A percentile compares a stretch with the other conserved stretches of the same genome.
Evolutionary conservation across 805 yeast species (phyloP).

Genomic region (Pichia ethanolica): DNA sequence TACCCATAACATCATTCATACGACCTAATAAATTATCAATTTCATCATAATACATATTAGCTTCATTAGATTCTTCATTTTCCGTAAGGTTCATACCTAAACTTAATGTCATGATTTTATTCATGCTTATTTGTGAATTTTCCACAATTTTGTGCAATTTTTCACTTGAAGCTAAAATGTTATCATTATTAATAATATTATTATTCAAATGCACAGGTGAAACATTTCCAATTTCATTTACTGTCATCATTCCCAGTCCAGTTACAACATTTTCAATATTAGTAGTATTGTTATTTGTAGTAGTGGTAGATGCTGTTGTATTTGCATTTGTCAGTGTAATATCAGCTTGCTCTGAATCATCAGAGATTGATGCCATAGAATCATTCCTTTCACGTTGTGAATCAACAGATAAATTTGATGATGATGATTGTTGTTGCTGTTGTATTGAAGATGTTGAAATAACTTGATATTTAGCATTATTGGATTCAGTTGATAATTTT

Average conservation of each 20-base stretch:
- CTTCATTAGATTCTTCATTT: background rate
- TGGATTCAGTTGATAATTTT: conserved; percentile 1
- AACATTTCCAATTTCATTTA: conserved; percentile 3
- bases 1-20: conserved; percentile 1
- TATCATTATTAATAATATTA: background rate
- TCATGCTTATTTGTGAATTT: conserved; percentile 1
- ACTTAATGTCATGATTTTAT: background rate
- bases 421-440: background rate
- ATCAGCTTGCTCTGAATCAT: conserved; percentile 3
- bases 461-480: background rate
- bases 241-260: conserved; percentile 10
- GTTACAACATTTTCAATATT: conserved; percentile 2
- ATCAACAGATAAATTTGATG: background rate
- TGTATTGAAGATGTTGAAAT: no score
- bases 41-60: conserved; percentile 8
- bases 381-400: background rate
- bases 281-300: background rate
- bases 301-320: background rate
- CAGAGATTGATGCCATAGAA: background rate
- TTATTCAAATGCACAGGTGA: conserved; percentile 1
- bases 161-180: background rate
- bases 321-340: conserved; percentile 5
- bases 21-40: conserved; percentile 5
- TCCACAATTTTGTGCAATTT: background rate
- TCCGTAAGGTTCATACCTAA: background rate